Percentiles rank a stretch among this genome's conserved stretches.
Evolutionary conservation across 176 grass and related monocot genomes (phyloP).

Genomic region (Eragrostis curvula): DNA sequence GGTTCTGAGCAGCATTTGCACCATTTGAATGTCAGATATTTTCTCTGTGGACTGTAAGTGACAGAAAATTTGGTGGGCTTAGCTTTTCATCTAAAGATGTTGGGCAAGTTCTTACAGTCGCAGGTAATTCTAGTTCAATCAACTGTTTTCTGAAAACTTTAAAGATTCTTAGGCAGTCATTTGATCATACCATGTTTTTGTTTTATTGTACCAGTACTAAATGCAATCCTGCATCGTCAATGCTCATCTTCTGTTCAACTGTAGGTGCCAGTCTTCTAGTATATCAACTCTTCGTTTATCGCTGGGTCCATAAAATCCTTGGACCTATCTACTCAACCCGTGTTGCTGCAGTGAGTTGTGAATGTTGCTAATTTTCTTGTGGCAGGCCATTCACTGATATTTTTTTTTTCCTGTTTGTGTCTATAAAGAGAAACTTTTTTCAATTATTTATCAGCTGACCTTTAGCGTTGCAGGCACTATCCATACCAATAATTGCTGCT

Average conservation of each 20-base stretch:
- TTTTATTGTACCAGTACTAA: no score
- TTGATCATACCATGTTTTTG: neutral
- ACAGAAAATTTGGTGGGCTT: conserved; percentile 68
- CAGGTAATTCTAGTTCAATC: conserved; percentile 51
- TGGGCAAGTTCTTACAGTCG: conserved; percentile 72
- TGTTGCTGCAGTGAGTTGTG: conserved; percentile 54
- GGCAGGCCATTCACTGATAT: neutral
- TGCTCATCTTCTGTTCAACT: no score
- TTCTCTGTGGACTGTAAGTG: conserved; percentile 89
- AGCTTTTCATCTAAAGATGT: conserved; percentile 80
- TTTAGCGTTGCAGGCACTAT: conserved; percentile 48
- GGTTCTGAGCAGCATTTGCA: neutral
- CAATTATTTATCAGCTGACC: conserved; percentile 10
- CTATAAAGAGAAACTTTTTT: neutral
- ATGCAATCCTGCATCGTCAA: neutral
- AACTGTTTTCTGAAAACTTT: neutral
- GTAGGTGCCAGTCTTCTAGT: conserved; percentile 68
- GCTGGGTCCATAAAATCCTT: conserved; percentile 45
- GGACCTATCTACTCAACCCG: conserved; percentile 65
- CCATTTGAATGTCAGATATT: conserved; percentile 61
- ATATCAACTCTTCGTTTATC: conserved; percentile 79
- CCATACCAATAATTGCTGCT: conserved; percentile 60
- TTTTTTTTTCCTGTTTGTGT: neutral
- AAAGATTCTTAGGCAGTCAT: no score
- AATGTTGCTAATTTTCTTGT: neutral